These are phyloP conservation scores for Alternaria solani DNA, from an alignment of 2,329 filamentous ascomycete species.

Conservation along the genomic window DNA sequence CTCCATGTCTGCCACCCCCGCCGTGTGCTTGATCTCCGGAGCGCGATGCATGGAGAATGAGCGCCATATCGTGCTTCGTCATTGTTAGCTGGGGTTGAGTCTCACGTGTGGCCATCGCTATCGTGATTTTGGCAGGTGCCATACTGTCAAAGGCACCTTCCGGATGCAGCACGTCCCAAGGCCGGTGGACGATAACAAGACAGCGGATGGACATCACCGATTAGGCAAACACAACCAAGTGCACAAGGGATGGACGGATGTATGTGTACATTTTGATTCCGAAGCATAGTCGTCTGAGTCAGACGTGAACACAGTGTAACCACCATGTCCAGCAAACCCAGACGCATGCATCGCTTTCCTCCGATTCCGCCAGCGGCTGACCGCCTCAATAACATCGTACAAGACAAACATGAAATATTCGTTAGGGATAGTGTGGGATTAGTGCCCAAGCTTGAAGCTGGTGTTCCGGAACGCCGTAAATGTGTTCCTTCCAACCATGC, in stretches of 20 bases:
- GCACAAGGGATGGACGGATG: conserved; percentile 3
- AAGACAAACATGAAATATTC: conserved; percentile 25
- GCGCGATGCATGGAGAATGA: neutral
- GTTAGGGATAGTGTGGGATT: conserved; percentile 29
- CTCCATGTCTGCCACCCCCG: neutral
- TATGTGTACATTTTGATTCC: conserved; percentile 16
- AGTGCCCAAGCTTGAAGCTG: conserved; percentile 23
- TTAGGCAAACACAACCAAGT: neutral
- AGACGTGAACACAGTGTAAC: conserved; percentile 23
- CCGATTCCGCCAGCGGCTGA: conserved; percentile 13
- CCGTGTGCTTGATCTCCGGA: neutral
- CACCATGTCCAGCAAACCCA: conserved; percentile 17
- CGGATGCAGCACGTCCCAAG: neutral
- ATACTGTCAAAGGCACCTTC: conserved; percentile 1
- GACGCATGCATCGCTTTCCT: conserved; percentile 11
- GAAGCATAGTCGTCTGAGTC: conserved; percentile 16
- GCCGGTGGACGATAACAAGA: neutral
- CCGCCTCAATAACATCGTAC: conserved; percentile 16
- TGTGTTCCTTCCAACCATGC: conserved; percentile 21
- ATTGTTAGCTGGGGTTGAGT: neutral
- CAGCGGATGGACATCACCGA: neutral
- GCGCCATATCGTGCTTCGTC: neutral
- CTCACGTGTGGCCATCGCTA: neutral
- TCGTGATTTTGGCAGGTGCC: conserved; percentile 3
- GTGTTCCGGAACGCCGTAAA: conserved; percentile 23